Percentiles rank a stretch among this genome's conserved stretches.
These are phyloP conservation scores for Nitzschia sp. DNA, from an alignment of 108 stramenopile genomes.

Conservation along the genomic window DNA sequence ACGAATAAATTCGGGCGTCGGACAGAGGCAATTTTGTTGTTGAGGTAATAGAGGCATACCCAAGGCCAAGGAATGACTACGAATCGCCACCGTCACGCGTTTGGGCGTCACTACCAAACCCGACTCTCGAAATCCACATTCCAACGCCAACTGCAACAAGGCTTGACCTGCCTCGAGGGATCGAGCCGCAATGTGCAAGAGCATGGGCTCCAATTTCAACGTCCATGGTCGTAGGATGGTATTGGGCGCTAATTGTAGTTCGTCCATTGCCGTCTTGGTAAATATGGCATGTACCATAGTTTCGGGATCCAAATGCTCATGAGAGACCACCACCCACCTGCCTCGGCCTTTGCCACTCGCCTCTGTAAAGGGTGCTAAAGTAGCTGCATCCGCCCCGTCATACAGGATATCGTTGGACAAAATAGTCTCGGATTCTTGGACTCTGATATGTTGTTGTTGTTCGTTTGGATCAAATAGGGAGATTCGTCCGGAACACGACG, in stretches of 20 bases:
- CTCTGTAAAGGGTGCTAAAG: conserved; percentile 20
- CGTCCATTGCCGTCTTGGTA: background rate
- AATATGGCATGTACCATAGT: conserved; percentile 33
- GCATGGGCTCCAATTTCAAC: conserved; percentile 79
- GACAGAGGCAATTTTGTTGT: conserved; percentile 5
- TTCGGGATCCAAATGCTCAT: conserved; percentile 56
- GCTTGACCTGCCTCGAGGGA: conserved; percentile 51
- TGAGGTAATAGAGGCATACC: conserved; percentile 40
- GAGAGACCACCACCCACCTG: conserved; percentile 71
- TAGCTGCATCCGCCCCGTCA: conserved; percentile 3
- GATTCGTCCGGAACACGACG: conserved; percentile 85
- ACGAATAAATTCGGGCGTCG: conserved; percentile 44
- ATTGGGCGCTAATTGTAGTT: background rate
- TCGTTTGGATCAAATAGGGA: conserved; percentile 78
- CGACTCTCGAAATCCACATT: conserved; percentile 82
- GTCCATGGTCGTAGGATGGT: conserved; percentile 29
- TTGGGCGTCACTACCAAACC: conserved; percentile 69
- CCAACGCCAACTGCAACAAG: conserved; percentile 59
- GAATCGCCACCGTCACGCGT: conserved; percentile 77
- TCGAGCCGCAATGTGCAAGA: conserved; percentile 79
- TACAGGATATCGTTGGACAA: background rate
- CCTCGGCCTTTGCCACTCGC: conserved; percentile 76
- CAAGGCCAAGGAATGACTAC: conserved; percentile 60
- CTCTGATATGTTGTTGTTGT: background rate
- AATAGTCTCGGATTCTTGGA: background rate